A percentile compares a stretch with the other conserved stretches of the same genome.
phyloP scores from a whole-genome alignment of 2,329 filamentous ascomycete genomes.

The Achaetomium macrosporum region DNA sequence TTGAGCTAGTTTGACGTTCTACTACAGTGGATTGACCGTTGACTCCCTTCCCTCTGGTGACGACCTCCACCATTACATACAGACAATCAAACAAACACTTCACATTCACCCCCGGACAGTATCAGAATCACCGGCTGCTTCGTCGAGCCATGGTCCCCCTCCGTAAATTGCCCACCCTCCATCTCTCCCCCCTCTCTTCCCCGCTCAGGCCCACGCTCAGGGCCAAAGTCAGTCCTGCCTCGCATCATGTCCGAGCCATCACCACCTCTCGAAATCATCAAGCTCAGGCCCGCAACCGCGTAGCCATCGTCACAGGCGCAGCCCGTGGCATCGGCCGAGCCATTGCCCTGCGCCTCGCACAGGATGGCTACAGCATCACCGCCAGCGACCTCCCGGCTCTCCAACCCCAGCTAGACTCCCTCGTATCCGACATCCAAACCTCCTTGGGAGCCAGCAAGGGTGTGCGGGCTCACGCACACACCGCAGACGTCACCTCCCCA shows the following conservation, averaged over 20 bases:
- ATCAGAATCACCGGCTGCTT: neutral
- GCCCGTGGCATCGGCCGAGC: slow-evolving; percentile 48
- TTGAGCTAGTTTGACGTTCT: too few relatives aligned
- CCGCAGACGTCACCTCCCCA: slow-evolving; percentile 56
- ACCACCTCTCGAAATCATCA: neutral
- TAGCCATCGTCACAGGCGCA: slow-evolving; percentile 27
- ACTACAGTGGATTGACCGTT: too few relatives aligned
- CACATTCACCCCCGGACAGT: too few relatives aligned
- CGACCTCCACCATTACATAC: too few relatives aligned
- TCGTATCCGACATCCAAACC: slow-evolving; percentile 33
- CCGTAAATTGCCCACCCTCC: too few relatives aligned
- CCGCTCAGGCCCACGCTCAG: neutral
- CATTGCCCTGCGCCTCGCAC: slow-evolving; percentile 57
- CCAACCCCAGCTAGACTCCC: slow-evolving; percentile 43
- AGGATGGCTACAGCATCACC: slow-evolving; percentile 61
- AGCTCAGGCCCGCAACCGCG: neutral
- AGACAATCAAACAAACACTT: too few relatives aligned
- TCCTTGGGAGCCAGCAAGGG: slow-evolving; percentile 31
- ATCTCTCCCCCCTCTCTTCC: neutral
- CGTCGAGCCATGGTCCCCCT: neutral
- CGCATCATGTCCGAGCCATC: neutral
- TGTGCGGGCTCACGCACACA: slow-evolving; percentile 46
- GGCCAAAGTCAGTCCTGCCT: neutral
- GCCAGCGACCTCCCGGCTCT: slow-evolving; percentile 57
- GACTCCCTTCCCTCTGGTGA: too few relatives aligned